phyloP scores from a whole-genome alignment of 1,139 yeast genomes.

The Pichia inconspicua region DNA sequence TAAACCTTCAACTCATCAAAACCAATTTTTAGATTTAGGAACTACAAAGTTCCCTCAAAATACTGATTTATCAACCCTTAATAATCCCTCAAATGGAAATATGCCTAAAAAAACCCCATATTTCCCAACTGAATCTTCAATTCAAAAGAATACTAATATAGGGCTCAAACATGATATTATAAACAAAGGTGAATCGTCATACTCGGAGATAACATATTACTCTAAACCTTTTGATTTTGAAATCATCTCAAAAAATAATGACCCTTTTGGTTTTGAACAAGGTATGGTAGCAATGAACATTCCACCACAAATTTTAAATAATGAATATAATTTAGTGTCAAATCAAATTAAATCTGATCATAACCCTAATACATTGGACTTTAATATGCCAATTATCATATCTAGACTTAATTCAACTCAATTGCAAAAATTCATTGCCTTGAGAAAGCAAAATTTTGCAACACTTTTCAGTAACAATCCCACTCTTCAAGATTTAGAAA shows the following conservation, averaged over 20 bases:
- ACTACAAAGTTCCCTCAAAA: not conserved
- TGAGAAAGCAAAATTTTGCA: not conserved
- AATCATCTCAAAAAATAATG: not conserved
- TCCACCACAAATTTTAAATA: not conserved
- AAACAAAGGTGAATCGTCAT: not conserved
- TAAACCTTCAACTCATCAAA: not conserved
- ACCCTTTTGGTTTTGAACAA: not conserved
- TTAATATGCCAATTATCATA: conserved; percentile 2
- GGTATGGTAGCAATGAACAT: not conserved
- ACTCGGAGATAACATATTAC: not conserved
- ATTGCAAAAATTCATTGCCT: conserved; percentile 4
- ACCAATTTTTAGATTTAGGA: not conserved
- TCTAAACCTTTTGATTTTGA: conserved; percentile 3
- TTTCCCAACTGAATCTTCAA: not conserved
- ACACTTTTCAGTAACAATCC: not conserved
- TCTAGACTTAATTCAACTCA: conserved; percentile 6
- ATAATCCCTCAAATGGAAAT: not conserved
- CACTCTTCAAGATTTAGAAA: not conserved
- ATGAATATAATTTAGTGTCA: not conserved
- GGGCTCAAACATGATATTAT: not conserved
- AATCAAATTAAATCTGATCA: not conserved
- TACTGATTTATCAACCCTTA: too few species aligned
- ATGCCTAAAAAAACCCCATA: not conserved
- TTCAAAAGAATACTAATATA: not conserved
- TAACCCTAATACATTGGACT: not conserved